A percentile compares a stretch with the other conserved stretches of the same genome.
phyloP scores from a whole-genome alignment of 2,329 filamentous ascomycete species.

The Fusarium buharicum region DNA sequence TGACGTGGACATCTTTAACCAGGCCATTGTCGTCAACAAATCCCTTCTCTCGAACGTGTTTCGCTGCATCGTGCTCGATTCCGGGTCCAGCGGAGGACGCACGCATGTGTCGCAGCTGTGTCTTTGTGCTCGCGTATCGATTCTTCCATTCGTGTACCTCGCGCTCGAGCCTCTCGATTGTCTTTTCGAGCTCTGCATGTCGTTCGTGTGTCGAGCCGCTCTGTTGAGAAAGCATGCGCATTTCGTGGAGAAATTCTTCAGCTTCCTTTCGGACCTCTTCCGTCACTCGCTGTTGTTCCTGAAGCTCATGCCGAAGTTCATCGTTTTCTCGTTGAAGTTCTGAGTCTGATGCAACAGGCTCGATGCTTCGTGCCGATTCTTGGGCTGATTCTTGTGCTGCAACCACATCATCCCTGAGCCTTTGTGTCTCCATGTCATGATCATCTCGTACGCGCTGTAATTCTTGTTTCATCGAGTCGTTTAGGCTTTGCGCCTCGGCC shows the following conservation, averaged over 20 bases:
- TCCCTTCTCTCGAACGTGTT: slow-evolving; percentile 71
- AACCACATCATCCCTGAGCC: slow-evolving; percentile 72
- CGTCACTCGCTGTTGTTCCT: slow-evolving; percentile 82
- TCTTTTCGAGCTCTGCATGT: slow-evolving; percentile 80
- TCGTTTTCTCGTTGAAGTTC: slow-evolving; percentile 76
- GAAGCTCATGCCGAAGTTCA: slow-evolving; percentile 70
- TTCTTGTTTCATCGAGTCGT: slow-evolving; percentile 81
- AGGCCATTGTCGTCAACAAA: slow-evolving; percentile 78
- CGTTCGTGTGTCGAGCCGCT: slow-evolving; percentile 82
- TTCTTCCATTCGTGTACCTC: slow-evolving; percentile 92
- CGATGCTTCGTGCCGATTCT: slow-evolving; percentile 22
- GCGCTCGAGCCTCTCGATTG: slow-evolving; percentile 79
- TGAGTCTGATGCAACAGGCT: slow-evolving; percentile 54
- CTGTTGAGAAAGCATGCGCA: slow-evolving; percentile 85
- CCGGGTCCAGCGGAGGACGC: slow-evolving; percentile 81
- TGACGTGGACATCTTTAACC: slow-evolving; percentile 91
- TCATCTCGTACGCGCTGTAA: slow-evolving; percentile 77
- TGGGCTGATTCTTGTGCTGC: slow-evolving; percentile 54
- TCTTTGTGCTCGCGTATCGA: slow-evolving; percentile 87
- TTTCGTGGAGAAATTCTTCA: slow-evolving; percentile 84
- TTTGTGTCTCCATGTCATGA: slow-evolving; percentile 70
- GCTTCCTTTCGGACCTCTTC: slow-evolving; percentile 89
- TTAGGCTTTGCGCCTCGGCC: slow-evolving; percentile 78
- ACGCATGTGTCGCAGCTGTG: slow-evolving; percentile 83
- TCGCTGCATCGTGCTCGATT: slow-evolving; percentile 75